Conservation (phyloP, 306 rosid species). For the Psophocarpus tetragonolobus region DNA sequence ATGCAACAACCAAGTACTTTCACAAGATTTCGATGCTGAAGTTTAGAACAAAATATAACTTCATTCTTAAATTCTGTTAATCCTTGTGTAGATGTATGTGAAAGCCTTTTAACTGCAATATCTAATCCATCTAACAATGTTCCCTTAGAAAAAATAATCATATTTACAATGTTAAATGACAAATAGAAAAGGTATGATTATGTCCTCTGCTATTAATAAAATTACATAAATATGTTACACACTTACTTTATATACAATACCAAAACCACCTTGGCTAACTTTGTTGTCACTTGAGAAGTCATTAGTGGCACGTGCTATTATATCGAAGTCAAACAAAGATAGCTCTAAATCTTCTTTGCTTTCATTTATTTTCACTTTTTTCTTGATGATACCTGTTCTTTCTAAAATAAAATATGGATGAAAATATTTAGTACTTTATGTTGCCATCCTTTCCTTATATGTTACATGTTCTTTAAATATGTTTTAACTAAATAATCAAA, state of each 20-base stretch:
- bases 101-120: neutral
- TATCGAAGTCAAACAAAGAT: constrained; percentile 42
- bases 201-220: neutral
- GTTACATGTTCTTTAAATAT: neutral
- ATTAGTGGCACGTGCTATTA: constrained; percentile 46
- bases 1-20: neutral
- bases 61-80: constrained; percentile 2
- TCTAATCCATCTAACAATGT: neutral
- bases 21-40: neutral
- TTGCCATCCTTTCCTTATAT: too few relatives aligned
- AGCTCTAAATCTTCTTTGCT: constrained; percentile 46
- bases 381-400: neutral
- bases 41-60: constrained; percentile 2
- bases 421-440: neutral
- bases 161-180: neutral
- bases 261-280: constrained; percentile 71
- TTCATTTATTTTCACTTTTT: neutral
- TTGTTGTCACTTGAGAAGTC: constrained; percentile 46
- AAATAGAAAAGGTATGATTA: neutral
- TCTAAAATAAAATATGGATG: neutral
- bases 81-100: neutral
- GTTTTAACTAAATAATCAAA: neutral
- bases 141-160: neutral
- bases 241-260: constrained; percentile 57
- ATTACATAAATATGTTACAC: neutral